Percentiles rank a stretch among this genome's conserved stretches.
Conservation (phyloP, 164 flowering plant genomes). For the Umbilicus rupestris region DNA sequence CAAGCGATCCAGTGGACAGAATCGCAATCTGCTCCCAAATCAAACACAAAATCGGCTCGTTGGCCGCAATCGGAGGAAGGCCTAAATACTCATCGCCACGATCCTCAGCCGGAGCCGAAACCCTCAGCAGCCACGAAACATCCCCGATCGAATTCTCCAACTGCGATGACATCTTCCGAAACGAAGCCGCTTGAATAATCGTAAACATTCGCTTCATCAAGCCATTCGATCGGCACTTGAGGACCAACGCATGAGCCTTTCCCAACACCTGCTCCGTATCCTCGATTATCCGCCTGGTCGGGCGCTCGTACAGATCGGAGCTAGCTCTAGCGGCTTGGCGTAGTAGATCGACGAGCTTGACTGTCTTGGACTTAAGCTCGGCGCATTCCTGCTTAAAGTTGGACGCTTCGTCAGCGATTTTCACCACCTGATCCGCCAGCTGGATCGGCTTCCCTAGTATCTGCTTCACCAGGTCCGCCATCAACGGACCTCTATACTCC, state of each 20-base stretch:
- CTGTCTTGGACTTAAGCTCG: neutral
- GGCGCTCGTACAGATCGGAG: slow-evolving; percentile 6
- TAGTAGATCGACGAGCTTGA: neutral
- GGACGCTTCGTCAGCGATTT: neutral
- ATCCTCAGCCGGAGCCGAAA: neutral
- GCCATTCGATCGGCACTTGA: slow-evolving; percentile 4
- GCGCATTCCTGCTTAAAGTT: slow-evolving; percentile 4
- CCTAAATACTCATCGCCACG: neutral
- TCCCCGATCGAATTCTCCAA: neutral
- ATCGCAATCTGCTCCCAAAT: neutral
- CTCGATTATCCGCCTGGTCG: slow-evolving; percentile 2
- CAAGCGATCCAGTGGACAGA: neutral
- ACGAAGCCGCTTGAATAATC: neutral
- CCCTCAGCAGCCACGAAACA: slow-evolving; percentile 1
- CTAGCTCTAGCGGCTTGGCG: slow-evolving; percentile 5
- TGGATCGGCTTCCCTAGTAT: slow-evolving; percentile 1
- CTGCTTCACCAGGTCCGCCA: slow-evolving; percentile 5
- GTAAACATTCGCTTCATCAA: slow-evolving; percentile 1
- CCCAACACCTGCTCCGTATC: slow-evolving; percentile 3
- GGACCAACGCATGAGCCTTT: neutral
- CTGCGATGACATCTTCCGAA: slow-evolving; percentile 1
- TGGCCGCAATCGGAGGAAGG: no score
- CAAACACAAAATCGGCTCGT: neutral
- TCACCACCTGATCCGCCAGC: slow-evolving; percentile 4
- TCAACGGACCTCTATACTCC: no score